phyloP scores from a whole-genome alignment of 805 yeast species.

The Candida awuae region DNA sequence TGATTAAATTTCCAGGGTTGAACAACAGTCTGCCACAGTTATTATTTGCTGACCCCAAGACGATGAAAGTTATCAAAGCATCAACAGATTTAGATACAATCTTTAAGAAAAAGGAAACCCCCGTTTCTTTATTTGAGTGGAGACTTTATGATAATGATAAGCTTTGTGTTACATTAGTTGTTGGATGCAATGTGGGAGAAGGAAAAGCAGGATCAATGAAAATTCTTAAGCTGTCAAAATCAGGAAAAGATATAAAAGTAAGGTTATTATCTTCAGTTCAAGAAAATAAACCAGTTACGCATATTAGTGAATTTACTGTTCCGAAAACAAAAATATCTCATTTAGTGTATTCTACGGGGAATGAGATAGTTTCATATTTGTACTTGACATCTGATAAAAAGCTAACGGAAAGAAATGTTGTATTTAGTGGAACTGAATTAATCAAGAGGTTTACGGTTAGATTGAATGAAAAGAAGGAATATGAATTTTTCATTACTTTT shows the following conservation, averaged over 20 bases:
- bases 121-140: slow-evolving; percentile 1
- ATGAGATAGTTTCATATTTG: neutral
- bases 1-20: neutral
- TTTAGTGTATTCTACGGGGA: neutral
- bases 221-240: slow-evolving; percentile 23
- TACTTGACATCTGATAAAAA: neutral
- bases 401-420: neutral
- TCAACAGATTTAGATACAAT: neutral
- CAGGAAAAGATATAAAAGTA: slow-evolving; percentile 11
- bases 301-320: slow-evolving; percentile 10
- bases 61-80: neutral
- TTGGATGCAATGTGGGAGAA: slow-evolving; percentile 26
- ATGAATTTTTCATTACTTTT: neutral
- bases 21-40: neutral
- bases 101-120: neutral
- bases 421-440: neutral
- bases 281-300: slow-evolving; percentile 17
- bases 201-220: slow-evolving; percentile 21
- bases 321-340: neutral
- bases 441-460: slow-evolving; percentile 11
- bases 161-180: slow-evolving; percentile 13
- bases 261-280: slow-evolving; percentile 16
- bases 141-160: neutral
- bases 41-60: slow-evolving; percentile 1
- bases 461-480: neutral